Conservation (phyloP, 192 early-diverging fungal species). For the Ramicandelaber brevisporus region DNA sequence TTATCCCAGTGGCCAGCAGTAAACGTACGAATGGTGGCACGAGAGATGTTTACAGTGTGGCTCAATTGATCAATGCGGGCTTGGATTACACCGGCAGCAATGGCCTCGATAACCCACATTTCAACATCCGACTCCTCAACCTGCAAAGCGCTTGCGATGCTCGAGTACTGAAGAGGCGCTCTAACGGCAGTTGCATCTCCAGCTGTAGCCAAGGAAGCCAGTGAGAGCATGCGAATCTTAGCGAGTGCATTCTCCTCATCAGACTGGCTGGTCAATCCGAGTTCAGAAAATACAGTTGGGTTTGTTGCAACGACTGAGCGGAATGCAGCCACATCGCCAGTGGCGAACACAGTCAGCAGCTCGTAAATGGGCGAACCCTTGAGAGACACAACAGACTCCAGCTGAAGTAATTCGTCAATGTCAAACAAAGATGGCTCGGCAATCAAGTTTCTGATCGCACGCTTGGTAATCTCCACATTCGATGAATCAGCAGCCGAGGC, state of each 20-base stretch:
- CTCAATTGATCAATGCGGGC: conserved; percentile 84
- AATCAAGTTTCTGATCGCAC: conserved; percentile 40
- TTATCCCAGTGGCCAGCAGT: conserved; percentile 57
- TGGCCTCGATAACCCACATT: conserved; percentile 85
- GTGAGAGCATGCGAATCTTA: conserved; percentile 71
- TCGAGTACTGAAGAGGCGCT: conserved; percentile 39
- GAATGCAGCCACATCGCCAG: conserved; percentile 35
- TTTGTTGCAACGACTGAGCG: conserved; percentile 28
- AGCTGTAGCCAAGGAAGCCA: conserved; percentile 49
- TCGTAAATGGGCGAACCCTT: conserved; percentile 27
- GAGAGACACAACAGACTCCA: conserved; percentile 33
- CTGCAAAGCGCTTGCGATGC: conserved; percentile 47
- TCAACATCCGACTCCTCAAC: conserved; percentile 66
- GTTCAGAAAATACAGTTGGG: conserved; percentile 18
- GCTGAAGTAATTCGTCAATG: conserved; percentile 47
- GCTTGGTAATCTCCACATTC: conserved; percentile 24
- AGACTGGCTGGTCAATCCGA: too few species aligned
- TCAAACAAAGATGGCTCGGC: conserved; percentile 38
- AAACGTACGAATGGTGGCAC: conserved; percentile 69
- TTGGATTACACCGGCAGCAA: conserved; percentile 76
- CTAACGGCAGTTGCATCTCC: conserved; percentile 37
- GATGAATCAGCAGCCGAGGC: conserved; percentile 11
- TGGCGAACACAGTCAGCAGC: conserved; percentile 40
- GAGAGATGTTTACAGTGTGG: conserved; percentile 49
- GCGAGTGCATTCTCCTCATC: conserved; percentile 23